Conservation (phyloP, 805 yeast genomes). For the Cyberlindnera suaveolens region DNA sequence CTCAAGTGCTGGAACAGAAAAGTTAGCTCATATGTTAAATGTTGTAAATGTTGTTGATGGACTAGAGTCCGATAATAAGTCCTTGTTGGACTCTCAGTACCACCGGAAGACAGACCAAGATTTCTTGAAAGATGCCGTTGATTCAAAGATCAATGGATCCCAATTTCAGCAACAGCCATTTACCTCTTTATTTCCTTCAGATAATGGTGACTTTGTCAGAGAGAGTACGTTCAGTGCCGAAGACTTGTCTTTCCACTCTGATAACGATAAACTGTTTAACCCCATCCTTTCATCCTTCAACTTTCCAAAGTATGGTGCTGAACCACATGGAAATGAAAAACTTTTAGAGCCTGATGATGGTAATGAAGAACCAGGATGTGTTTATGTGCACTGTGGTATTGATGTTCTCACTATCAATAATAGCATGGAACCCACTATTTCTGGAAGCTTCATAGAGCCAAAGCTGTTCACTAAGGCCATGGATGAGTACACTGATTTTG, state of each 20-base stretch:
- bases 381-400: not conserved
- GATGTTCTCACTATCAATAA: slow-evolving; percentile 1
- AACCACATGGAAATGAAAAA: too few species aligned
- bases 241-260: not conserved
- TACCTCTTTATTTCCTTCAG: not conserved
- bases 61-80: not conserved
- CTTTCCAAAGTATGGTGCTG: not conserved
- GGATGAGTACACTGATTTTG: not conserved
- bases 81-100: not conserved
- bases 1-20: too few species aligned
- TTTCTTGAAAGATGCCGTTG: not conserved
- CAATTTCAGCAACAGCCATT: too few species aligned
- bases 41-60: not conserved
- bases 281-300: not conserved
- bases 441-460: slow-evolving; percentile 12
- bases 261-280: not conserved
- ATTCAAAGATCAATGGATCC: not conserved
- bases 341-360: too few species aligned
- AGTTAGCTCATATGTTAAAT: not conserved
- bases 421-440: slow-evolving; percentile 11
- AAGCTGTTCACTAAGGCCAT: not conserved
- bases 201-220: not conserved
- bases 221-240: not conserved
- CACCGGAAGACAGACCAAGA: not conserved
- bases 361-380: not conserved